phyloP scores from a whole-genome alignment of 352 stramenopile genomes.

The Aphanomyces invadans region DNA sequence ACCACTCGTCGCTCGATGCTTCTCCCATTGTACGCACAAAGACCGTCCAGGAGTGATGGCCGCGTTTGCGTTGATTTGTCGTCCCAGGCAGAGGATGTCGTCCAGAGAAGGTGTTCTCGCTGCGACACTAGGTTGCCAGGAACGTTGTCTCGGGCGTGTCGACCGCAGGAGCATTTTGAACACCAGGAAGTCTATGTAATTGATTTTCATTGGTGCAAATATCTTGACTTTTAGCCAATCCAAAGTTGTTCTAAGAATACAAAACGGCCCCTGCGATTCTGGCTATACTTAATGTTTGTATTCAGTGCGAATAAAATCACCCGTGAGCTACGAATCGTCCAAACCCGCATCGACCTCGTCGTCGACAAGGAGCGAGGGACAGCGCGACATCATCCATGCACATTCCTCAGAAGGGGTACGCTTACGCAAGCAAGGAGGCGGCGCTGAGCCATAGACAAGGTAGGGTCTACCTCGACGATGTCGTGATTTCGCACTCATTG shows the following conservation, averaged over 20 bases:
- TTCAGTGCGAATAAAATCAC: not conserved
- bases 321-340: conserved; percentile 5
- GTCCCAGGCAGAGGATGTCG: no score
- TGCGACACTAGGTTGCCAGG: no score
- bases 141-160: no score
- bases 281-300: not conserved
- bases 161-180: no score
- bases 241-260: conserved; percentile 5
- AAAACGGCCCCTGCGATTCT: not conserved
- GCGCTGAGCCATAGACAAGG: conserved; percentile 14
- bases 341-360: not conserved
- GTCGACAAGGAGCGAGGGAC: not conserved
- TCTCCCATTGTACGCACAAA: no score
- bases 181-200: no score
- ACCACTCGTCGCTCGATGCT: no score
- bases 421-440: conserved; percentile 21
- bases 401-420: conserved; percentile 4
- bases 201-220: conserved; percentile 1
- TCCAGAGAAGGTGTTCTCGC: no score
- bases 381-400: not conserved
- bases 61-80: no score
- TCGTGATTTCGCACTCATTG: not conserved
- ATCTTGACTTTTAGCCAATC: conserved; percentile 2
- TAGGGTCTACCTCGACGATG: no score
- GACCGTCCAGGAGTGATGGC: no score